Evolutionary conservation across 352 stramenopile genomes (phyloP).

Genomic region (Pythium apleroticum): DNA sequence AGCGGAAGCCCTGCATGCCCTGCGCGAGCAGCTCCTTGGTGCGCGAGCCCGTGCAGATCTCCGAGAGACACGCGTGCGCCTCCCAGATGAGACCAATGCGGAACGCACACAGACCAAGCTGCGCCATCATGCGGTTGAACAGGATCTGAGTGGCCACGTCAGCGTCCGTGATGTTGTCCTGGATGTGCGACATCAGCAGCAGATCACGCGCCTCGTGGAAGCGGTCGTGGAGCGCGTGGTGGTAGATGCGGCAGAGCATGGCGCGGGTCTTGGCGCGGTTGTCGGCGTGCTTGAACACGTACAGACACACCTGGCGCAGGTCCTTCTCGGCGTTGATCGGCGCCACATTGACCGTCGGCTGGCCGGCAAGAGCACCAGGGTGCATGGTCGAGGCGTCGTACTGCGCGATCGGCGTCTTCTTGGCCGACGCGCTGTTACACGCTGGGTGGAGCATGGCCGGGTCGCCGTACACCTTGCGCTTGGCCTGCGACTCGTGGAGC

Average conservation of each 20-base stretch:
- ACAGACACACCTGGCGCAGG: conserved; percentile 89
- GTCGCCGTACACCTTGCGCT: conserved; percentile 86
- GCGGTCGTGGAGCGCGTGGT: conserved; percentile 97
- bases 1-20: conserved; percentile 90
- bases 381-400: conserved; percentile 69
- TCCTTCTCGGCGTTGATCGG: conserved; percentile 78
- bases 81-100: conserved; percentile 94
- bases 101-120: conserved; percentile 96
- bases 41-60: conserved; percentile 93
- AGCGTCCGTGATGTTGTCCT: conserved; percentile 93
- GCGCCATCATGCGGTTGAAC: conserved; percentile 95
- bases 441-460: conserved; percentile 85
- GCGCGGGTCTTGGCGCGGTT: conserved; percentile 93
- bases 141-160: conserved; percentile 97
- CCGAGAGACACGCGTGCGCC: conserved; percentile 96
- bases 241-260: conserved; percentile 99
- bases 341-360: conserved; percentile 61
- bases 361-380: conserved; percentile 70
- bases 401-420: conserved; percentile 39
- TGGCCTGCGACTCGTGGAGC: conserved; percentile 72
- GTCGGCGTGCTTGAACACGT: conserved; percentile 93
- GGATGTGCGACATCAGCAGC: conserved; percentile 98
- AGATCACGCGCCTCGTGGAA: conserved; percentile 98
- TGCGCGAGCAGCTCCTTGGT: conserved; percentile 98
- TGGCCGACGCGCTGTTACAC: conserved; percentile 57